Base-by-base conservation (phyloP, 805 yeast species). In the Wickerhamiella musiphila region DNA sequence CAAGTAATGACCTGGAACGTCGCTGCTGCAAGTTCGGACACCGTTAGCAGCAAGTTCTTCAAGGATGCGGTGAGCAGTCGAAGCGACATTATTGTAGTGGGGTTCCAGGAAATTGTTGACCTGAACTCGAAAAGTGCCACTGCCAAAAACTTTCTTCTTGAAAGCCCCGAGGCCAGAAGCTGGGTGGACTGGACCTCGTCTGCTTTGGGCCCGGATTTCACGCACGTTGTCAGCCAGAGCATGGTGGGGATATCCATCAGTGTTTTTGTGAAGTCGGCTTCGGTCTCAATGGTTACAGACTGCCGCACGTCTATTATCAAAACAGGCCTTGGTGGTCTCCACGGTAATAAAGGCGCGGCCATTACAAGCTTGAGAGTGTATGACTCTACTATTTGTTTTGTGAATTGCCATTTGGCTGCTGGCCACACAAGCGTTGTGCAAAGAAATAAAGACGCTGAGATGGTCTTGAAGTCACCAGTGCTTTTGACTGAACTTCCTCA, bases 321-420 rank as follows among this genome's bases (percentile, higher is more conserved):
- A 46, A 84, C 96, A 0, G 98, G 98, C 0, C 64, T 86, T 31
- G 93, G 94, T 20, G 98, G 98, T 5, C 73, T 83, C 55, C 73
- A 92, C 35, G 76, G 66, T 9, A 59, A 59, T 38, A 47, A 81
- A 51, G 94, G 94, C 4, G 93, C 79, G 2, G 69, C 78, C 27
- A 74, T 78, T 0, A 68, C 77, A 3, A 66, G 84, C 39, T 63
- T 81, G 46, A 57, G 64, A 16, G 65, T 73, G 37, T 70, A 75
- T 10, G 70, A 70, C 20, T 70, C 86, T 8, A 69, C 68, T 18
- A 54, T 90, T 32, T 81, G 94, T 46, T 69, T 86, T 41, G 70
- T 86, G 9, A 73, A 74, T 3, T 73, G 92, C 3, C 98, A 90
- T 60, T 61, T 90, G 35, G 95, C 96, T 1, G 98, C 98, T 2